Percentiles rank a stretch among this genome's conserved stretches.
Conservation (phyloP, 2,329 filamentous ascomycete genomes). For the Aulographum hederae region DNA sequence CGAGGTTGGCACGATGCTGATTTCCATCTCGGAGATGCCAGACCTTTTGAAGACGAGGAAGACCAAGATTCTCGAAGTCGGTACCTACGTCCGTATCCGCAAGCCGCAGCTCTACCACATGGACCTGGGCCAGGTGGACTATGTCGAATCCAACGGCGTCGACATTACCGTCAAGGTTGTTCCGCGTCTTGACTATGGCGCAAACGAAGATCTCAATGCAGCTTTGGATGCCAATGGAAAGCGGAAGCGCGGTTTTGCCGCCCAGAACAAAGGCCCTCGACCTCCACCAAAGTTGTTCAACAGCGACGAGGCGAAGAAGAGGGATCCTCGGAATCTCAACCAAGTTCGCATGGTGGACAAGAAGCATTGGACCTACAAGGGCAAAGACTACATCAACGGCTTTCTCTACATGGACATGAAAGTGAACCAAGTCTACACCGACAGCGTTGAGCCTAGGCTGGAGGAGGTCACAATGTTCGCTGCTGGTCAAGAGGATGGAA, state of each 20-base stretch:
- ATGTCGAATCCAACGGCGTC: conserved; percentile 82
- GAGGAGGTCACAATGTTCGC: conserved; percentile 91
- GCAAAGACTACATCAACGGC: conserved; percentile 79
- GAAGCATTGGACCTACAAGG: conserved; percentile 69
- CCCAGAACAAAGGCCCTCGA: conserved; percentile 36
- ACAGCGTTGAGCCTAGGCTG: conserved; percentile 79
- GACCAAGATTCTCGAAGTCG: conserved; percentile 65
- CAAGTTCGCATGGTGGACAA: background rate
- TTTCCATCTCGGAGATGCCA: conserved; percentile 94
- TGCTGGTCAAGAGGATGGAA: conserved; percentile 73
- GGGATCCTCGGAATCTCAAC: conserved; percentile 48
- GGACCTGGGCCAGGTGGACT: conserved; percentile 80
- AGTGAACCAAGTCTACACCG: conserved; percentile 67
- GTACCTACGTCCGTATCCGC: conserved; percentile 85
- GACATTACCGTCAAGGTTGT: conserved; percentile 78
- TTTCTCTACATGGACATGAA: conserved; percentile 91
- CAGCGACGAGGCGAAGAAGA: conserved; percentile 81
- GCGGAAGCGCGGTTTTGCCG: conserved; percentile 50
- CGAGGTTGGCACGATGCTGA: conserved; percentile 72
- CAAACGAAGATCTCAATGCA: conserved; percentile 58
- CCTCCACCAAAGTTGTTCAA: conserved; percentile 86
- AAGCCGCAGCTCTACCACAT: conserved; percentile 66
- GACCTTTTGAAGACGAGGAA: conserved; percentile 84
- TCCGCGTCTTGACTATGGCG: conserved; percentile 77
- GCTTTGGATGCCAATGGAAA: conserved; percentile 38